These are phyloP conservation scores for Dioszegia hungarica DNA, from an alignment of 768 basidiomycete species.

Conservation along the genomic window DNA sequence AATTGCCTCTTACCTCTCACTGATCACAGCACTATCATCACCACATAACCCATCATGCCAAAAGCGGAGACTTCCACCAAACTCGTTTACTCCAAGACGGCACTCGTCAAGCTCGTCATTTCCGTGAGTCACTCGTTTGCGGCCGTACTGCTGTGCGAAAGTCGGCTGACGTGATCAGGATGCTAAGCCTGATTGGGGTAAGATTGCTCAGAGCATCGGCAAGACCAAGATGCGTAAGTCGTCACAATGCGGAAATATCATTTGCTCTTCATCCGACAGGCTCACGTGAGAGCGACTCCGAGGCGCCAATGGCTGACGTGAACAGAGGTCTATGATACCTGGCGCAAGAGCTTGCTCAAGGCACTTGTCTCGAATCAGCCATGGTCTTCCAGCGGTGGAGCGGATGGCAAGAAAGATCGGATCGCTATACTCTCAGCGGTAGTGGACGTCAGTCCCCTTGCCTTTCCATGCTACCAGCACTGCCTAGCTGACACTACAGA, in stretches of 20 bases:
- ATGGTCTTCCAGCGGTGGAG: constrained; percentile 13
- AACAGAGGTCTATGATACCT: constrained; percentile 17
- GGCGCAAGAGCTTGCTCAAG: constrained; percentile 26
- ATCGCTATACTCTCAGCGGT: constrained; percentile 9
- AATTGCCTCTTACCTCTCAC: too few species aligned
- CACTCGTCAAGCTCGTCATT: constrained; percentile 1
- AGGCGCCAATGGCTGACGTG: too few species aligned
- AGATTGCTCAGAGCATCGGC: constrained; percentile 2
- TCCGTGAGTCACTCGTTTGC: not conserved
- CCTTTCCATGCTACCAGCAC: not conserved
- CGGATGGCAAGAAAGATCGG: constrained; percentile 15
- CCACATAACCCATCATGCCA: too few species aligned
- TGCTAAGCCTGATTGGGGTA: constrained; percentile 20
- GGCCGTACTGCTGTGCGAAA: not conserved
- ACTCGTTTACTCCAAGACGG: not conserved
- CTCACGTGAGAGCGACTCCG: too few species aligned
- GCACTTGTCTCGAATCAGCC: constrained; percentile 14
- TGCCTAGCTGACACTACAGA: too few species aligned
- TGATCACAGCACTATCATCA: not conserved
- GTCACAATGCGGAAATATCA: too few species aligned
- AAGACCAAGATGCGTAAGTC: constrained; percentile 27
- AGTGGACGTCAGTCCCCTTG: constrained; percentile 14
- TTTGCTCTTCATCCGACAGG: too few species aligned
- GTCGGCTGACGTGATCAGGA: constrained; percentile 16
- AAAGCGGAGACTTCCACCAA: not conserved